A percentile compares a stretch with the other conserved stretches of the same genome.
These are phyloP conservation scores for Solanum ossicruentum DNA, from an alignment of 257 asterid genomes.

Conservation along the genomic window DNA sequence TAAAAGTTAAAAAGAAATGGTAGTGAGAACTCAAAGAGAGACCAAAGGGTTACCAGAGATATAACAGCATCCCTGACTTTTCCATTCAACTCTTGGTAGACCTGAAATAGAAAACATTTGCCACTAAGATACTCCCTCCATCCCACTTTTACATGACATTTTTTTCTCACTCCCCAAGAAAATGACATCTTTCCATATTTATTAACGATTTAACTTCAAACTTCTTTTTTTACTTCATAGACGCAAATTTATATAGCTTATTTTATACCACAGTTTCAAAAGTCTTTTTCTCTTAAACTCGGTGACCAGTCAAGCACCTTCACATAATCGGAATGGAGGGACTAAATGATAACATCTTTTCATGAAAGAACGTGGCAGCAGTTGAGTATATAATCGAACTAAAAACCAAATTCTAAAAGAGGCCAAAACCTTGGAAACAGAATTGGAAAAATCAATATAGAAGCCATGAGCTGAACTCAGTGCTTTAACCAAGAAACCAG, in stretches of 20 bases:
- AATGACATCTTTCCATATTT: neutral
- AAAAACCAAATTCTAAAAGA: neutral
- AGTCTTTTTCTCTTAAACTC: neutral
- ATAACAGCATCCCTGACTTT: slow-evolving; percentile 94
- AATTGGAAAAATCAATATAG: neutral
- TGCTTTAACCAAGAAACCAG: neutral
- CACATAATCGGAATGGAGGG: neutral
- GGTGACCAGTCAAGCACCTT: neutral
- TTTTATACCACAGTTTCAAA: neutral
- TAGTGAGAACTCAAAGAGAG: neutral
- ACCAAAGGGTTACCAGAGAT: slow-evolving; percentile 51
- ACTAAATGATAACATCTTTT: neutral
- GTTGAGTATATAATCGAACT: neutral
- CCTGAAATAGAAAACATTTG: slow-evolving; percentile 37
- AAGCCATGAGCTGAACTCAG: neutral
- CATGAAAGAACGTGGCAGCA: neutral
- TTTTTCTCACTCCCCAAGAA: neutral
- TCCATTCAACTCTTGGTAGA: slow-evolving; percentile 62
- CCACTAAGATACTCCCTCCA: neutral
- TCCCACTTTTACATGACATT: neutral
- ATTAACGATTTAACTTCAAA: neutral
- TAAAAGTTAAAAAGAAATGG: neutral
- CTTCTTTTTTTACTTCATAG: neutral
- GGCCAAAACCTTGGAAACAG: neutral
- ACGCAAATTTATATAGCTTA: neutral